phyloP scores from a whole-genome alignment of 2,329 filamentous ascomycete genomes.

The Cladosporium austrohemisphaericum region DNA sequence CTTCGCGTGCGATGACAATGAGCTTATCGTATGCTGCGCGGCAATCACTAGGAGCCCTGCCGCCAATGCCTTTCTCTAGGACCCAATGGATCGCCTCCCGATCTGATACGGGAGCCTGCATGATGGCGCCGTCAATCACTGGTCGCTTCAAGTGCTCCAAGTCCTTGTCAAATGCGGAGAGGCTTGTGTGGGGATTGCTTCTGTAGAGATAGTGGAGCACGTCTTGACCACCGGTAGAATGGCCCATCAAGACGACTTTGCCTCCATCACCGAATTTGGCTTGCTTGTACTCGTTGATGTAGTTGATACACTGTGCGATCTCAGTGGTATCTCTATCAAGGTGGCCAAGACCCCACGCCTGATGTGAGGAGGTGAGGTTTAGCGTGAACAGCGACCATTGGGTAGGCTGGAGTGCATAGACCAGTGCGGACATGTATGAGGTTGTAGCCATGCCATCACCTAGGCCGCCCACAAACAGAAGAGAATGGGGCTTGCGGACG shows the following conservation, averaged over 20 bases:
- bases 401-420: slow-evolving; percentile 23
- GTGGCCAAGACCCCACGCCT: slow-evolving; percentile 52
- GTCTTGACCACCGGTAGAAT: slow-evolving; percentile 67
- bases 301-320: slow-evolving; percentile 49
- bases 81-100: slow-evolving; percentile 58
- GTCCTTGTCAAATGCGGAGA: slow-evolving; percentile 33
- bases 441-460: slow-evolving; percentile 27
- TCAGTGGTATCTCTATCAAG: slow-evolving; percentile 54
- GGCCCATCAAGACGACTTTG: slow-evolving; percentile 64
- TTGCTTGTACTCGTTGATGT: slow-evolving; percentile 39
- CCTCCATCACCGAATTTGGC: slow-evolving; percentile 34
- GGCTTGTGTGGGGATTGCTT: slow-evolving; percentile 20
- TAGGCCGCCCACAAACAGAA: slow-evolving; percentile 28
- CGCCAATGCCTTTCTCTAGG: slow-evolving; percentile 31
- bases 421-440: slow-evolving; percentile 24
- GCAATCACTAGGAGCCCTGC: slow-evolving; percentile 30
- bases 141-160: slow-evolving; percentile 37
- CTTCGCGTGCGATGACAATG: slow-evolving; percentile 30
- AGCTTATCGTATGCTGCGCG: slow-evolving; percentile 44
- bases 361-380: slow-evolving; percentile 47
- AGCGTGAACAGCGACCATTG: slow-evolving; percentile 49
- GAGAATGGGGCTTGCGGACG: slow-evolving; percentile 25
- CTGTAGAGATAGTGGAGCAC: slow-evolving; percentile 55
- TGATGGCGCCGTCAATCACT: slow-evolving; percentile 66
- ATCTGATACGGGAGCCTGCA: slow-evolving; percentile 79